phyloP scores from a whole-genome alignment of 2,329 filamentous ascomycete genomes.

The Dichotomopilus funicola region DNA sequence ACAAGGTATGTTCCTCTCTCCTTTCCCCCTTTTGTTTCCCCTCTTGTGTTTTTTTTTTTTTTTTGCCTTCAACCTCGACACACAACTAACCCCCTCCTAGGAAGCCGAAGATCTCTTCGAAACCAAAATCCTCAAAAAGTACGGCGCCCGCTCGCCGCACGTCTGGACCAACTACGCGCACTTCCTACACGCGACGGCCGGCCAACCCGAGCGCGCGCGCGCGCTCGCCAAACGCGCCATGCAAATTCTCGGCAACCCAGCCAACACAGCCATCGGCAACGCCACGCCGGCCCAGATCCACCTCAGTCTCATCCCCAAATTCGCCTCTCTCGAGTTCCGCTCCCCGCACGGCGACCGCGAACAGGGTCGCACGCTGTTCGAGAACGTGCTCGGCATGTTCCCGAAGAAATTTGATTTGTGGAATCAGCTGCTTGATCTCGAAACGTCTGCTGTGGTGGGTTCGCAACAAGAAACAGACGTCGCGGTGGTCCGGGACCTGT shows the following conservation, averaged over 20 bases:
- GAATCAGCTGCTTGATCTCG: constrained; percentile 86
- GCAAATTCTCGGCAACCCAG: constrained; percentile 67
- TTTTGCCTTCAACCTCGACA: not conserved
- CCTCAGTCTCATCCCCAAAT: constrained; percentile 73
- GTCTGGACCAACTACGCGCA: constrained; percentile 94
- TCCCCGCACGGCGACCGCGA: constrained; percentile 77
- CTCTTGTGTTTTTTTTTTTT: not conserved
- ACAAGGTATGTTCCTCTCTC: constrained; percentile 53
- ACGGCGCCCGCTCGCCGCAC: constrained; percentile 68
- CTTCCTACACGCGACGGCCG: constrained; percentile 73
- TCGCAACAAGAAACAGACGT: constrained; percentile 38
- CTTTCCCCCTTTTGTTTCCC: not conserved
- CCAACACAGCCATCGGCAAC: not conserved
- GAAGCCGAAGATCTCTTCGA: constrained; percentile 88
- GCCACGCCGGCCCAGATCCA: constrained; percentile 44
- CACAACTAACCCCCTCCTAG: constrained; percentile 37
- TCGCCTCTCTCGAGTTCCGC: constrained; percentile 87
- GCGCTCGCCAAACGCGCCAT: constrained; percentile 75
- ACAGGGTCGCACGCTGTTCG: constrained; percentile 89
- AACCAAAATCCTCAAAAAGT: constrained; percentile 71
- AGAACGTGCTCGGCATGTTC: constrained; percentile 74
- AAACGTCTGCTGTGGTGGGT: constrained; percentile 47
- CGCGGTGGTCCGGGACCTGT: constrained; percentile 63
- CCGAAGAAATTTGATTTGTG: constrained; percentile 88
- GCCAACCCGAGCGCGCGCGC: constrained; percentile 66